Evolutionary conservation across 2,329 filamentous ascomycete genomes (phyloP), one percentile per base, ranked within the genome.

Genomic region (Trichophaea hybrida): DNA sequence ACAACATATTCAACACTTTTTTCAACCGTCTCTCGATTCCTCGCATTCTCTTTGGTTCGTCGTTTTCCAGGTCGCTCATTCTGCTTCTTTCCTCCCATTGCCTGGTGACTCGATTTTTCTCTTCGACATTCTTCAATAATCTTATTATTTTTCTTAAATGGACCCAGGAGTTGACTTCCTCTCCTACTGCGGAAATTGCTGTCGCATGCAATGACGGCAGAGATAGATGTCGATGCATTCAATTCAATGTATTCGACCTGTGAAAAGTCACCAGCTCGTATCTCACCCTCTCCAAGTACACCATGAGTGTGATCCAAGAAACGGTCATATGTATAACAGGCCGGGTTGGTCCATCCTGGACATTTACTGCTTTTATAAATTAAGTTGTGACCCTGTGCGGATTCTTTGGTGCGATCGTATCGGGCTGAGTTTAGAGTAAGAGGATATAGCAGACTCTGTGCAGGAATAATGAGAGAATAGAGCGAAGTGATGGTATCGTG

Each of bases 121-220:
- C 64, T 61, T 48, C 57, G 62, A 6, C 64, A 62, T 43, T 68
- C 67, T 32, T 68, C 67, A 59, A 67, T 64, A 40, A 59, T 64
- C 35, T 66, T 64, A 34, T 66, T 66, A 37, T 80, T 81, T 70
- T 84, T 81, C 62, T 80, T 82, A 74, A 85, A 85, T 67, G 84
- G 82, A 1, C 82, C 76, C 60, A 85, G 72, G 64, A 80, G 83
- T 70, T 84, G 81, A 67, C 81, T 84, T 43, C 82, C 78, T 70
- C 84, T 85, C 65, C 82, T 78, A 67, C 81, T 86, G 57, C 82
- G 78, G 50, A 78, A 78, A 66, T 79, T 82, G 46, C 75, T 80
- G 66, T 83, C 81, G 52, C 58, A 63, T 35, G 64, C 63, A 59
- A 66, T 66, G 37, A 64, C 64, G 55, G 64, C 63, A 13, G 63